Evolutionary conservation across 768 basidiomycete species (phyloP).

Genomic region (Russula foetens): DNA sequence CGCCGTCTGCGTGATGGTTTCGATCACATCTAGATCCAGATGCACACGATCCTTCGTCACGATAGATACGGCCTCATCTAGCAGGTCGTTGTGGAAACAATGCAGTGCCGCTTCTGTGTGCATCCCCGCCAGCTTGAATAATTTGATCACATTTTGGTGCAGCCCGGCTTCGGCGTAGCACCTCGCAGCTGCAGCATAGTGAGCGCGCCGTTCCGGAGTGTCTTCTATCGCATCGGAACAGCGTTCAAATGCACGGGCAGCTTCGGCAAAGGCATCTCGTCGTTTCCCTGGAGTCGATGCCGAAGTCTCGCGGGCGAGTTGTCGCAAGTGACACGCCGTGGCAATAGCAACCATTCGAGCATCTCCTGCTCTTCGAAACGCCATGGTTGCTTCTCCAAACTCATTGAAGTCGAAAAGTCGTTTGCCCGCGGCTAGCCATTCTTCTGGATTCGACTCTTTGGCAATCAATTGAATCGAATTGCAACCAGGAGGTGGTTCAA

Average conservation of each 20-base stretch:
- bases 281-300: neutral
- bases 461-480: neutral
- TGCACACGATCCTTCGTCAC: neutral
- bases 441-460: neutral
- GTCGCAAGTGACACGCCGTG: neutral
- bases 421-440: neutral
- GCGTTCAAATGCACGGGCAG: neutral
- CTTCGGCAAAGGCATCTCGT: neutral
- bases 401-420: neutral
- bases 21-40: conserved; percentile 5
- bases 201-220: neutral
- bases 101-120: conserved; percentile 1
- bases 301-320: neutral
- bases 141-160: neutral
- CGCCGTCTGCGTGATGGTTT: neutral
- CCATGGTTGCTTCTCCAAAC: neutral
- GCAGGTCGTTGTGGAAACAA: neutral
- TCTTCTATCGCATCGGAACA: neutral
- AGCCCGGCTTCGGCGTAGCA: neutral
- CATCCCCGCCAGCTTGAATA: neutral
- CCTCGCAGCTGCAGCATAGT: neutral
- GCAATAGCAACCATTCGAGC: neutral
- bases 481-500: neutral
- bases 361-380: neutral
- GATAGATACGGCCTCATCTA: neutral